These are phyloP conservation scores for Hondaea fermentalgiana DNA, from an alignment of 108 stramenopile genomes.

Conservation along the genomic window DNA sequence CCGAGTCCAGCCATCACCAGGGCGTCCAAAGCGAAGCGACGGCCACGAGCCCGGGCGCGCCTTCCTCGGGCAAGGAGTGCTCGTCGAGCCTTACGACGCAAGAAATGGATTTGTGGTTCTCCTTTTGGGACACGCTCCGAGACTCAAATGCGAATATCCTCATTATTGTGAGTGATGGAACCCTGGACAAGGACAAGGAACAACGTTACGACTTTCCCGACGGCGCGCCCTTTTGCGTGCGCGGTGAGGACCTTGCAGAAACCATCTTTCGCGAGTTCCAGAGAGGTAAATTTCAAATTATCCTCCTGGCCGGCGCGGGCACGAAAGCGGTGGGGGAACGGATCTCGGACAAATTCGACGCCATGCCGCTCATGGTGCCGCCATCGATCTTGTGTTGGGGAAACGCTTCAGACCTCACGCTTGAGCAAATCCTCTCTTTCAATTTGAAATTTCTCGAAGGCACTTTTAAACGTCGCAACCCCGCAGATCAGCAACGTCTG, in stretches of 20 bases:
- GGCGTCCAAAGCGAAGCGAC: no score
- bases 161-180: neutral
- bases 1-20: no score
- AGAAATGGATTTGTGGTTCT: neutral
- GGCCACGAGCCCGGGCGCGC: neutral
- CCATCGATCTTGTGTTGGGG: neutral
- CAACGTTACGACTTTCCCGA: neutral
- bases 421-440: neutral
- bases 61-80: neutral
- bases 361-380: neutral
- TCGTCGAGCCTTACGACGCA: neutral
- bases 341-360: neutral
- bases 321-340: neutral
- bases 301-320: neutral
- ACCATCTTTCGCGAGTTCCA: neutral
- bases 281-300: neutral
- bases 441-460: neutral
- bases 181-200: neutral
- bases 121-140: neutral
- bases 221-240: neutral
- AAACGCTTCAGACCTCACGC: neutral
- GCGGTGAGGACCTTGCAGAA: neutral
- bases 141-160: neutral
- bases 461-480: neutral
- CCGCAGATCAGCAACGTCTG: neutral